A percentile compares a stretch with the other conserved stretches of the same genome.
Evolutionary conservation across 306 rosid genomes (phyloP).

Genomic region (Citrullus mucosospermus): DNA sequence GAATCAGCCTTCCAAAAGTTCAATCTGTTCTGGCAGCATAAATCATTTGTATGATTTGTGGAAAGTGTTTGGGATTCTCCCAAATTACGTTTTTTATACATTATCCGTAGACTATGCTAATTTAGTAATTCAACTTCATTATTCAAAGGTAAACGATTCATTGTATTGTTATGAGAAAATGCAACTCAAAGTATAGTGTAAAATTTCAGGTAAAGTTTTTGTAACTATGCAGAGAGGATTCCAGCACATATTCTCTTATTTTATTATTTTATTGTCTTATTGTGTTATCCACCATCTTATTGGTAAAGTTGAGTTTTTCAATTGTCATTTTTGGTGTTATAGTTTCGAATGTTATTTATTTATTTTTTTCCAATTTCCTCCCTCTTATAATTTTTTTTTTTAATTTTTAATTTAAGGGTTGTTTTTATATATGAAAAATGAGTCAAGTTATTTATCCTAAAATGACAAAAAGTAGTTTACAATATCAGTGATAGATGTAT

Average conservation of each 20-base stretch:
- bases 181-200: not conserved
- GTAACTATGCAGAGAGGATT: not conserved
- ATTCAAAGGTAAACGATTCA: too few relatives aligned
- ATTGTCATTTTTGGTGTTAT: not conserved
- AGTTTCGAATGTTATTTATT: not conserved
- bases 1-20: not conserved
- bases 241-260: not conserved
- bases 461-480: too few relatives aligned
- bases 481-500: too few relatives aligned
- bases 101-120: not conserved
- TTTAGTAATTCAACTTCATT: not conserved
- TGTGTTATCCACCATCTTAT: not conserved
- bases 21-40: not conserved
- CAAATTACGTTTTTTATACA: not conserved
- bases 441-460: too few relatives aligned
- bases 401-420: too few relatives aligned
- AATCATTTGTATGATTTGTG: conserved; percentile 4
- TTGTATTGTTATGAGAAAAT: not conserved
- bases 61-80: not conserved
- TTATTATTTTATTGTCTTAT: too few relatives aligned
- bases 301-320: not conserved
- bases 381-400: too few relatives aligned
- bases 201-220: not conserved
- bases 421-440: too few relatives aligned
- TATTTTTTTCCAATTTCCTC: not conserved